Evolutionary conservation across 1,284 basidiomycete species (phyloP).

Genomic region (Ustilago crameri): DNA sequence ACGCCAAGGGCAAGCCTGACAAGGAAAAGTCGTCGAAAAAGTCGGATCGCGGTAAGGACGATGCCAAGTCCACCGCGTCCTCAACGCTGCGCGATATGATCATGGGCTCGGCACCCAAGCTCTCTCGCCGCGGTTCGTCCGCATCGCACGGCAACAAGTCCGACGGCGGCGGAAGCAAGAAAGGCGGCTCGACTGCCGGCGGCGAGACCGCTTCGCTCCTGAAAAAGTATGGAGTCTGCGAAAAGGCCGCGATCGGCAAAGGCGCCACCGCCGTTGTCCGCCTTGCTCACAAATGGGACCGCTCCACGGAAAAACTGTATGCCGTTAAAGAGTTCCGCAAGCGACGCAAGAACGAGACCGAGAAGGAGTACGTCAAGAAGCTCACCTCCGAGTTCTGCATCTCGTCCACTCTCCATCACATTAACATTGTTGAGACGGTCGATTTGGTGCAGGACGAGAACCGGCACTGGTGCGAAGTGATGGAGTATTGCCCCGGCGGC

Average conservation of each 20-base stretch:
- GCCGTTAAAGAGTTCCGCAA: constrained; percentile 99
- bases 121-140: constrained; percentile 59
- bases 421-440: constrained; percentile 97
- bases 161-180: constrained; percentile 58
- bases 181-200: constrained; percentile 48
- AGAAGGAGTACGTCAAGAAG: constrained; percentile 99
- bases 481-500: constrained; percentile 95
- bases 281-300: constrained; percentile 98
- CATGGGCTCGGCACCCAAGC: constrained; percentile 63
- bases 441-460: constrained; percentile 97
- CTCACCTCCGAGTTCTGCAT: constrained; percentile 99
- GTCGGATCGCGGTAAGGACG: constrained; percentile 51
- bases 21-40: constrained; percentile 50
- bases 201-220: constrained; percentile 64
- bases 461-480: constrained; percentile 98
- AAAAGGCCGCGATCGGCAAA: constrained; percentile 95
- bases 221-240: constrained; percentile 97
- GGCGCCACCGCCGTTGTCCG: constrained; percentile 96
- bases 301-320: constrained; percentile 95
- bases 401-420: constrained; percentile 93
- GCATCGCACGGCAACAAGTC: constrained; percentile 57
- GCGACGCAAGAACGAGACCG: constrained; percentile 95
- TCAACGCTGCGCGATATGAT: constrained; percentile 66
- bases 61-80: constrained; percentile 60
- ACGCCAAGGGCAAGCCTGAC: constrained; percentile 51